These are phyloP conservation scores for Trypanosoma mega DNA, from an alignment of 208 protist species.

Conservation along the genomic window DNA sequence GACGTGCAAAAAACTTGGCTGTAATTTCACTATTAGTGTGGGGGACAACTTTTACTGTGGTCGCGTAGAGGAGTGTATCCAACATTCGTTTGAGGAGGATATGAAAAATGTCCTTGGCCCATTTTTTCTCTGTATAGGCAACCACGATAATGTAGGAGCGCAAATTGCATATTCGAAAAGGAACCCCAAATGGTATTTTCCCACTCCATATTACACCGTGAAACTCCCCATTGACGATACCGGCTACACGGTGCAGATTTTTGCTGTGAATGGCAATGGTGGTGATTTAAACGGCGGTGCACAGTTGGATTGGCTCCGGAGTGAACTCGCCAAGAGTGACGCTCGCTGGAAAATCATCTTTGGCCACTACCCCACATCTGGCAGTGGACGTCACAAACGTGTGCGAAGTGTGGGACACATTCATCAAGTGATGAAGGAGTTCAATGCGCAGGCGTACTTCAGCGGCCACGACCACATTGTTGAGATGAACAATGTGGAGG, in stretches of 20 bases:
- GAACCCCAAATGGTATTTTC: constrained; percentile 21
- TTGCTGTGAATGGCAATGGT: constrained; percentile 17
- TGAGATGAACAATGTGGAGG: constrained; percentile 27
- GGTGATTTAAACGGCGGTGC: constrained; percentile 4
- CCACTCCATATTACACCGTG: constrained; percentile 18
- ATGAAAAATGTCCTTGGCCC: constrained; percentile 24
- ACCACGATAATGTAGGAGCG: constrained; percentile 23
- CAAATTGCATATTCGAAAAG: constrained; percentile 20
- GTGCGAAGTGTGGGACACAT: constrained; percentile 7
- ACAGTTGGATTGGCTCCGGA: constrained; percentile 16
- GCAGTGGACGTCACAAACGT: constrained; percentile 23
- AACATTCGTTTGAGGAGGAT: constrained; percentile 25
- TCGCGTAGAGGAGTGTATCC: constrained; percentile 18
- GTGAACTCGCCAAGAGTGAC: constrained; percentile 19
- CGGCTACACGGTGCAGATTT: constrained; percentile 27
- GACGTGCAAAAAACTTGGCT: constrained; percentile 15
- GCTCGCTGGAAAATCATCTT: constrained; percentile 33
- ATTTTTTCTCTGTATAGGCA: constrained; percentile 24
- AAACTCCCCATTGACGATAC: constrained; percentile 33
- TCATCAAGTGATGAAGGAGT: constrained; percentile 16
- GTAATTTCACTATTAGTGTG: constrained; percentile 29
- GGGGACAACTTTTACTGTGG: constrained; percentile 30
- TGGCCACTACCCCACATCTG: constrained; percentile 27
- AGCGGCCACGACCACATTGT: constrained; percentile 29
- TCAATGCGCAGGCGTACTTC: constrained; percentile 32